Conservation (phyloP, 2,329 filamentous ascomycete species). For the Alternaria triticina region DNA sequence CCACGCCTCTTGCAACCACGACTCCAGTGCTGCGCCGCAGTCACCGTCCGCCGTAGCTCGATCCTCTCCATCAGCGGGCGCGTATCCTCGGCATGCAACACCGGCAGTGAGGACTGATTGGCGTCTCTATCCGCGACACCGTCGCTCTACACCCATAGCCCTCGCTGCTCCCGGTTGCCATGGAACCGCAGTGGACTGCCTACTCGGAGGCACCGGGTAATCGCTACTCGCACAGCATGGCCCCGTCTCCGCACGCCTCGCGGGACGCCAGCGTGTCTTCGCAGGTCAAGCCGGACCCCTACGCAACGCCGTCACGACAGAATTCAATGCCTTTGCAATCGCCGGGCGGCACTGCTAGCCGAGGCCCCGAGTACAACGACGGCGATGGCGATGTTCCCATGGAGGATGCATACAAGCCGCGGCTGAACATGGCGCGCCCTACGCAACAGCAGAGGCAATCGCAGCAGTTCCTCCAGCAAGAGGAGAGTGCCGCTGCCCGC, state of each 20-base stretch:
- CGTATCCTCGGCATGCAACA: slow-evolving; percentile 46
- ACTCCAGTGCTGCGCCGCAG: slow-evolving; percentile 1
- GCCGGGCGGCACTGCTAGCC: slow-evolving; percentile 37
- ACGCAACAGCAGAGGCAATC: slow-evolving; percentile 78
- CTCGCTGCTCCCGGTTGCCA: slow-evolving; percentile 23
- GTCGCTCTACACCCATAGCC: slow-evolving; percentile 17
- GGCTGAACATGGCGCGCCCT: slow-evolving; percentile 53
- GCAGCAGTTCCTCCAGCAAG: slow-evolving; percentile 73
- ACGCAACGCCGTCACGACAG: slow-evolving; percentile 44
- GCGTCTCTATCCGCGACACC: slow-evolving; percentile 43
- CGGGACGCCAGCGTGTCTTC: slow-evolving; percentile 39
- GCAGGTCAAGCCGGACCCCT: slow-evolving; percentile 46
- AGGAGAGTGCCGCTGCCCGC: slow-evolving; percentile 83
- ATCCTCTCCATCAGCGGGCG: slow-evolving; percentile 2
- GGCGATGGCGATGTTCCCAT: slow-evolving; percentile 40
- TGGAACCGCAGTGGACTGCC: slow-evolving; percentile 50
- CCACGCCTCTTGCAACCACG: not conserved
- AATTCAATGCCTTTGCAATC: slow-evolving; percentile 47
- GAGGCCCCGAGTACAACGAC: slow-evolving; percentile 49
- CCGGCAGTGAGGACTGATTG: slow-evolving; percentile 37
- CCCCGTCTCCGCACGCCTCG: slow-evolving; percentile 42
- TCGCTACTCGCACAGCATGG: slow-evolving; percentile 47
- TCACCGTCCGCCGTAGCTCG: not conserved
- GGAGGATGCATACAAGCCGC: slow-evolving; percentile 14
- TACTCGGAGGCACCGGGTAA: slow-evolving; percentile 43